These are phyloP conservation scores for Ogataea zsoltii DNA, from an alignment of 805 yeast species.

Conservation along the genomic window DNA sequence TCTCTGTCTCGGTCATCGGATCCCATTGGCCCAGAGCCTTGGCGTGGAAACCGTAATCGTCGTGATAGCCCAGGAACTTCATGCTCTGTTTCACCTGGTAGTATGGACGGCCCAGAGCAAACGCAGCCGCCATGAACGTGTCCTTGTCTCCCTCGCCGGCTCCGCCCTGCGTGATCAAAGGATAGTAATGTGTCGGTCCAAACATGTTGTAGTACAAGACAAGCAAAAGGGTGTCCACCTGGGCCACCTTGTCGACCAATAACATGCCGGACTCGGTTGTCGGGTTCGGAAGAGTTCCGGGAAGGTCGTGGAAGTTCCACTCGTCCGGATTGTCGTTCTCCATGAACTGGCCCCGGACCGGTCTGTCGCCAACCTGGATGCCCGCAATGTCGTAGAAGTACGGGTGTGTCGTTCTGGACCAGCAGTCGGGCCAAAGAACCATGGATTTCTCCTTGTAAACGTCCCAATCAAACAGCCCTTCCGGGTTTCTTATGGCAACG, in stretches of 20 bases:
- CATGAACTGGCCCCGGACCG: conserved; percentile 35
- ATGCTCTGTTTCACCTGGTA: conserved; percentile 55
- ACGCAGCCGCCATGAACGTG: conserved; percentile 71
- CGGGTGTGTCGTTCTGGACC: conserved; percentile 71
- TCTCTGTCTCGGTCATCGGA: conserved; percentile 40
- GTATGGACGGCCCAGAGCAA: conserved; percentile 31
- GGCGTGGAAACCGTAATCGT: conserved; percentile 36
- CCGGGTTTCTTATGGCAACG: conserved; percentile 44
- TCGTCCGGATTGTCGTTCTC: conserved; percentile 22
- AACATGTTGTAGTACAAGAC: conserved; percentile 62
- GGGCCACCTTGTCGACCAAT: conserved; percentile 56
- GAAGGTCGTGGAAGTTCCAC: conserved; percentile 58
- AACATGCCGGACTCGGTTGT: conserved; percentile 72
- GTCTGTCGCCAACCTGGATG: conserved; percentile 37
- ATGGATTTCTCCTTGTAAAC: conserved; percentile 45
- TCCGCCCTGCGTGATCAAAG: conserved; percentile 65
- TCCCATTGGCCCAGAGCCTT: conserved; percentile 46
- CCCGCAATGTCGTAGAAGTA: conserved; percentile 55
- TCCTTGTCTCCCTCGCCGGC: conserved; percentile 84
- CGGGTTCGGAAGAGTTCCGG: conserved; percentile 66
- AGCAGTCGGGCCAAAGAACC: conserved; percentile 68
- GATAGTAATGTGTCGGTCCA: conserved; percentile 68
- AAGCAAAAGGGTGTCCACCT: conserved; percentile 54
- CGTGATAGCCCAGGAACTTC: conserved; percentile 51
- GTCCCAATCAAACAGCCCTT: conserved; percentile 46